Base-by-base conservation (phyloP, 768 basidiomycete species). In the Rossbeevera mucosa region DNA sequence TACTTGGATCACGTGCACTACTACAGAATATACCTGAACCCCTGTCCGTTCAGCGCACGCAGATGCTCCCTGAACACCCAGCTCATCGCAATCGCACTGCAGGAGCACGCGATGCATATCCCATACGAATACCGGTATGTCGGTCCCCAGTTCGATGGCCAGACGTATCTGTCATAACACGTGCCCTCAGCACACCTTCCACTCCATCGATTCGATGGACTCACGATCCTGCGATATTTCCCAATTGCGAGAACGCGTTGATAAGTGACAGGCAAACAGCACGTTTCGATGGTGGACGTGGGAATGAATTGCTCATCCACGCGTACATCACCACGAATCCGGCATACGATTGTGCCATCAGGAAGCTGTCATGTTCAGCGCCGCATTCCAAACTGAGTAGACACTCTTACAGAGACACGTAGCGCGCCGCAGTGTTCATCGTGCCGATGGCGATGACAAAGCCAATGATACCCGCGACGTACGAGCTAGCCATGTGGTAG, bases 221-320 rank as follows among this genome's bases (percentile, higher is more conserved):
- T 72, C 73, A 93, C 74, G 89, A 85, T 55, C 92, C 93, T 46
- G 83, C 73, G 43, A 96, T 74, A 70, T 94, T 94, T 0, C 91
- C 93, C 6, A 90, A 74, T 63, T 91, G 86, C 21, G 87, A 86
- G 64, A 91, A 83, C 46, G 82, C 81, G 67, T 94, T 92, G 61
- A 92, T 81, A 52, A 89, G 69, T 1, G 91, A 89, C 42, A 94
- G 74, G 16, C 84, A 85, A 18, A 93, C 86, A 3, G 91, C 88
- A 20, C 92, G 84, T 68, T 94, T 94, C 29, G 85, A 82, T 1
- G 91, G 82, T 7, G 92, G 85, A 18, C 85, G 81, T 31, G 89
- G 83, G 69, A 94, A 76, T 22, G 77, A 75, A 59, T 75, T 79
- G 50, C 71, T 75, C 55, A 80, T 71, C 80, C 79, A 79, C 18